Conservation (phyloP, 306 rosid genomes). For the Rubus parviflorus region DNA sequence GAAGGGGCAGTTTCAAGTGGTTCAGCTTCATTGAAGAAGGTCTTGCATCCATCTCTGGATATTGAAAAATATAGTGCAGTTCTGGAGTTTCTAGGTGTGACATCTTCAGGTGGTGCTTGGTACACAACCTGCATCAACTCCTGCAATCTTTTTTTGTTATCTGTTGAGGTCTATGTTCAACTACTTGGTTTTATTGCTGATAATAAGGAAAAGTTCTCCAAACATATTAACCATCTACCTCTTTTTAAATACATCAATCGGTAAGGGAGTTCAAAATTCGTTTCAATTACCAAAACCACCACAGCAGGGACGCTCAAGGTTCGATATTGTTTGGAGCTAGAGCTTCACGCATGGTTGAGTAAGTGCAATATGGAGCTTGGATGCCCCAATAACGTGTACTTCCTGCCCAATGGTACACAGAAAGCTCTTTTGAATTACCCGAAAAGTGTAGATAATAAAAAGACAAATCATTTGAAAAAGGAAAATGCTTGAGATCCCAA, state of each 20-base stretch:
- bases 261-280: conserved; percentile 5
- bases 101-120: not conserved
- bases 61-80: not conserved
- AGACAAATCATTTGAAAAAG: no score
- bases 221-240: not conserved
- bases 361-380: conserved; percentile 23
- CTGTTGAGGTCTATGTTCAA: conserved; percentile 12
- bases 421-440: not conserved
- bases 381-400: not conserved
- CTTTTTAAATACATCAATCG: conserved; percentile 16
- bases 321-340: not conserved
- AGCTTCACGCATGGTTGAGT: conserved; percentile 22
- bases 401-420: not conserved
- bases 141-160: conserved; percentile 13
- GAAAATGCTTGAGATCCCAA: no score
- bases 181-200: conserved; percentile 14
- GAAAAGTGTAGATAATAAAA: not conserved
- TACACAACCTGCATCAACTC: conserved; percentile 5
- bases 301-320: not conserved
- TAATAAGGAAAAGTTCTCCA: not conserved
- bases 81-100: conserved; percentile 14
- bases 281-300: not conserved
- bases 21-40: not conserved
- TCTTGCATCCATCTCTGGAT: conserved; percentile 17
- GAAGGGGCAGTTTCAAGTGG: not conserved